Evolutionary conservation across 208 protist genomes (phyloP).

Genomic region (Trypanosoma congolense): DNA sequence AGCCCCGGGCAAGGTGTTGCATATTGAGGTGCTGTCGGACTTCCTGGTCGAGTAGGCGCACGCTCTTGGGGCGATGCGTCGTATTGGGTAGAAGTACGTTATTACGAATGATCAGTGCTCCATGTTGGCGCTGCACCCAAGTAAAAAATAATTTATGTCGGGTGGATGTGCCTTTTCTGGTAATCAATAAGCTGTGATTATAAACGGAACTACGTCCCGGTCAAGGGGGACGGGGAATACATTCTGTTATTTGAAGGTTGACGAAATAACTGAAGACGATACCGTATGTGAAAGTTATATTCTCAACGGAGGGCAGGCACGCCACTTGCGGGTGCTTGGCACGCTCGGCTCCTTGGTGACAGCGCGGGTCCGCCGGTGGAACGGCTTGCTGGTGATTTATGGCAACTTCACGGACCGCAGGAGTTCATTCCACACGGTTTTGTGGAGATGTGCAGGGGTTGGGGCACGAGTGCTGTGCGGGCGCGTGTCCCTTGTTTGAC

Average conservation of each 20-base stretch:
- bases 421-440: conserved; percentile 60
- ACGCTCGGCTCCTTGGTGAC: conserved; percentile 61
- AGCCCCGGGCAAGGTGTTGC: conserved; percentile 72
- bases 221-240: conserved; percentile 64
- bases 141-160: conserved; percentile 77
- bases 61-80: conserved; percentile 44
- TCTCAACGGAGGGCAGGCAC: conserved; percentile 72
- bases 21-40: conserved; percentile 67
- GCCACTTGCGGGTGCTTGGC: conserved; percentile 70
- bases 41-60: conserved; percentile 87
- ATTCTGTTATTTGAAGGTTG: conserved; percentile 83
- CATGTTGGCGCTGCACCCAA: conserved; percentile 89
- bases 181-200: conserved; percentile 24
- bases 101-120: conserved; percentile 76
- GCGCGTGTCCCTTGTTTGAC: conserved; percentile 43
- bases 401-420: conserved; percentile 86
- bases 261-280: conserved; percentile 63
- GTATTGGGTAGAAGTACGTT: conserved; percentile 71
- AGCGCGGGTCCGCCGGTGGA: conserved; percentile 22
- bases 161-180: conserved; percentile 48
- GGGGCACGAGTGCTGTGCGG: conserved; percentile 34
- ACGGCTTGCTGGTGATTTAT: conserved; percentile 78
- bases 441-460: conserved; percentile 41
- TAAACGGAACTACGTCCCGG: conserved; percentile 23
- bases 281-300: conserved; percentile 60